A percentile compares a stretch with the other conserved stretches of the same genome.
These are phyloP conservation scores for Bipolaris bicolor DNA, from an alignment of 2,329 filamentous ascomycete species.

Conservation along the genomic window DNA sequence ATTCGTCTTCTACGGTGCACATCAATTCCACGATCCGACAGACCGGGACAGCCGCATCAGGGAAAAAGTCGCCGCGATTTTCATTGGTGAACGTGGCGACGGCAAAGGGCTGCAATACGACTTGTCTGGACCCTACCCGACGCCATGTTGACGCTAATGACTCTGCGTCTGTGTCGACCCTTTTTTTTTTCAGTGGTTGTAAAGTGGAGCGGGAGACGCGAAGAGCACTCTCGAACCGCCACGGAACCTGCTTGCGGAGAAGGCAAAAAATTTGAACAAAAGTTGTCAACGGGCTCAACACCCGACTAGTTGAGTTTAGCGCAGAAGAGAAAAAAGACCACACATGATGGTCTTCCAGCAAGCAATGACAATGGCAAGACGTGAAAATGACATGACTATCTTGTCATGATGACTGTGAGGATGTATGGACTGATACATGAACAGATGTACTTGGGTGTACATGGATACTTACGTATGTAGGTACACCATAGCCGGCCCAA, in stretches of 20 bases:
- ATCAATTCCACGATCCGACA: too few species aligned
- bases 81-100: background rate
- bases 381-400: background rate
- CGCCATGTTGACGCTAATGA: background rate
- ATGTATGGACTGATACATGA: background rate
- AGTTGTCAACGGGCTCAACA: background rate
- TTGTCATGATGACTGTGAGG: background rate
- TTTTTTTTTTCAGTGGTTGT: background rate
- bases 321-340: background rate
- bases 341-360: too few species aligned
- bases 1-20: too few species aligned
- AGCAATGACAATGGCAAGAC: background rate
- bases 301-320: background rate
- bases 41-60: too few species aligned
- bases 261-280: background rate
- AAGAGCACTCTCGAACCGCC: background rate
- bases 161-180: background rate
- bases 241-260: background rate
- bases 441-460: too few species aligned
- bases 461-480: too few species aligned
- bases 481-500: background rate
- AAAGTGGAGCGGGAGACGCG: background rate
- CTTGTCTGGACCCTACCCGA: background rate
- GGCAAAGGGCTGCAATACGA: background rate
- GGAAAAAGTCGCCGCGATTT: background rate